These are phyloP conservation scores for Stipa capillata DNA, from an alignment of 176 grass and related monocot species.

Conservation along the genomic window DNA sequence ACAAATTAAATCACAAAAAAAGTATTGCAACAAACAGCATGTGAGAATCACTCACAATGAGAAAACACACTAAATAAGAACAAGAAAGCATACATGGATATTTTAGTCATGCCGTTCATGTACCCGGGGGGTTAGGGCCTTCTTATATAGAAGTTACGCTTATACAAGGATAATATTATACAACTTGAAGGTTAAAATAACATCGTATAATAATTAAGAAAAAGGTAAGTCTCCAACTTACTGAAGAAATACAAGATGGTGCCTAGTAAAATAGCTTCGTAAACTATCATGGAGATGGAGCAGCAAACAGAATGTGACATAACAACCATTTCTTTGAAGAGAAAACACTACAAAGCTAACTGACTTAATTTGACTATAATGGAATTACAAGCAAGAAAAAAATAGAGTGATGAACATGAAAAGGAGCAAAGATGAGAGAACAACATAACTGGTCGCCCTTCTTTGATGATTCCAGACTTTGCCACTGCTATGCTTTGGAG, in stretches of 20 bases:
- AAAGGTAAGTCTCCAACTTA: not conserved
- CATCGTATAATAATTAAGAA: not conserved
- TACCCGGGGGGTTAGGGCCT: not conserved
- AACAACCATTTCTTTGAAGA: not conserved
- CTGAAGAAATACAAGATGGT: not conserved
- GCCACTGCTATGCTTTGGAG: conserved; percentile 79
- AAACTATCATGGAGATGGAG: not conserved
- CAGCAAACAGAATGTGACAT: not conserved
- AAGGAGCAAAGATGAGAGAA: conserved; percentile 9
- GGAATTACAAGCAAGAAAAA: not conserved
- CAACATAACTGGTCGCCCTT: conserved; percentile 73
- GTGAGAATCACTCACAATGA: not conserved
- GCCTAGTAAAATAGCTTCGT: not conserved
- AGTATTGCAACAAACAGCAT: not conserved
- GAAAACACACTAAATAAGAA: not conserved
- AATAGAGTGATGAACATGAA: not conserved
- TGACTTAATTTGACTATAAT: not conserved
- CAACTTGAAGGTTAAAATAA: not conserved
- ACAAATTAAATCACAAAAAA: not conserved
- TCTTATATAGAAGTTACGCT: not conserved
- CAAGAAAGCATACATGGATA: not conserved
- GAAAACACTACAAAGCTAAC: not conserved
- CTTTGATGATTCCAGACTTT: conserved; percentile 95
- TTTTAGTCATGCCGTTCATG: not conserved
- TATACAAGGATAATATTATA: not conserved